Conservation (phyloP, 106 monocot genomes). For the Dioscorea dumetorum region DNA sequence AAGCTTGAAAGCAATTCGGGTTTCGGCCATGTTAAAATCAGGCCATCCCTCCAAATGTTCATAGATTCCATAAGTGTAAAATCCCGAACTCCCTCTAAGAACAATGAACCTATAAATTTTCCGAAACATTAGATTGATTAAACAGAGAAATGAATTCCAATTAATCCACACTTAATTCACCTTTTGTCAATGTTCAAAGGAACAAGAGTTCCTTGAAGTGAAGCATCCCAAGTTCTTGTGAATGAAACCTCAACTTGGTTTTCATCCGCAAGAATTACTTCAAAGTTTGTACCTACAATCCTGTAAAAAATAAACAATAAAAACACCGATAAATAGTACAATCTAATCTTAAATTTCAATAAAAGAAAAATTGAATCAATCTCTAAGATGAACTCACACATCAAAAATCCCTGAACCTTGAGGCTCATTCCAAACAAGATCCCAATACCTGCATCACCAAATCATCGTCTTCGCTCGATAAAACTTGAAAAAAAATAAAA, state of each 20-base stretch:
- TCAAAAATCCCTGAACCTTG: conserved; percentile 54
- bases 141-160: not conserved
- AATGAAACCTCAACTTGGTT: conserved; percentile 74
- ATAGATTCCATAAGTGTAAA: conserved; percentile 66
- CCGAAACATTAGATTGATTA: not conserved
- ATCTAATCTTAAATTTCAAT: too few species aligned
- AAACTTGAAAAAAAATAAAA: not conserved
- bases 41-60: conserved; percentile 72
- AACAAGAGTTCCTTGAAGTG: conserved; percentile 40
- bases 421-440: conserved; percentile 62
- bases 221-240: conserved; percentile 60
- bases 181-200: conserved; percentile 82
- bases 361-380: not conserved
- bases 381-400: conserved; percentile 33
- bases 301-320: conserved; percentile 8
- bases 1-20: conserved; percentile 67
- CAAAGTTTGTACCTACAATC: conserved; percentile 61
- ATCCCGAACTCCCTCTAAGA: conserved; percentile 46
- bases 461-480: not conserved
- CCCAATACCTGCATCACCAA: conserved; percentile 55
- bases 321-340: not conserved
- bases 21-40: conserved; percentile 57
- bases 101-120: conserved; percentile 40
- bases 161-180: conserved; percentile 10
- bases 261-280: conserved; percentile 43